phyloP scores from a whole-genome alignment of 2,329 filamentous ascomycete genomes.

The Penicillium brasilianum region DNA sequence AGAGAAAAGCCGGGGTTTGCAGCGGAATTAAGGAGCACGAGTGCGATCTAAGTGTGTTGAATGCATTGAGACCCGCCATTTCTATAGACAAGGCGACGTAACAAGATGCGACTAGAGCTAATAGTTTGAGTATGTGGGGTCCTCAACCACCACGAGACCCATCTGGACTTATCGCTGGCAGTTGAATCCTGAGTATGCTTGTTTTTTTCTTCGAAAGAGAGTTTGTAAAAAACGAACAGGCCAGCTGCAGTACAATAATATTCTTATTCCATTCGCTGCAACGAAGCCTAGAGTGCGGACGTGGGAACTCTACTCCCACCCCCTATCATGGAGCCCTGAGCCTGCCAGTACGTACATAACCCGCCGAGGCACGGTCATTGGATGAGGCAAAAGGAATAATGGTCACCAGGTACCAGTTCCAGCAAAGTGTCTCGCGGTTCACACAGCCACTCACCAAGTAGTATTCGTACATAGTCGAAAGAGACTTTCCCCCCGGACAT shows the following conservation, averaged over 20 bases:
- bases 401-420: neutral
- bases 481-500: constrained; percentile 15
- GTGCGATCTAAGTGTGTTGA: neutral
- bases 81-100: constrained; percentile 18
- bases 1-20: neutral
- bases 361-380: neutral
- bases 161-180: neutral
- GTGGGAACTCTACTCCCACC: neutral
- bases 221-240: neutral
- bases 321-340: constrained; percentile 26
- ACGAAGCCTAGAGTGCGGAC: neutral
- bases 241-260: too few relatives aligned
- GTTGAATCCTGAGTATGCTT: neutral
- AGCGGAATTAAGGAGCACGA: neutral
- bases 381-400: neutral
- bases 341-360: neutral
- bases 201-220: neutral
- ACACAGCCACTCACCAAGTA: constrained; percentile 15
- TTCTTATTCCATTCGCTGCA: neutral
- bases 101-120: constrained; percentile 13
- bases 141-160: neutral
- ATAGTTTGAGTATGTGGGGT: neutral
- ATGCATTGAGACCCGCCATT: constrained; percentile 16
- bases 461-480: constrained; percentile 17
- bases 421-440: constrained; percentile 7